Conservation (phyloP, 352 stramenopile species). For the Globisporangium echinulatum region DNA sequence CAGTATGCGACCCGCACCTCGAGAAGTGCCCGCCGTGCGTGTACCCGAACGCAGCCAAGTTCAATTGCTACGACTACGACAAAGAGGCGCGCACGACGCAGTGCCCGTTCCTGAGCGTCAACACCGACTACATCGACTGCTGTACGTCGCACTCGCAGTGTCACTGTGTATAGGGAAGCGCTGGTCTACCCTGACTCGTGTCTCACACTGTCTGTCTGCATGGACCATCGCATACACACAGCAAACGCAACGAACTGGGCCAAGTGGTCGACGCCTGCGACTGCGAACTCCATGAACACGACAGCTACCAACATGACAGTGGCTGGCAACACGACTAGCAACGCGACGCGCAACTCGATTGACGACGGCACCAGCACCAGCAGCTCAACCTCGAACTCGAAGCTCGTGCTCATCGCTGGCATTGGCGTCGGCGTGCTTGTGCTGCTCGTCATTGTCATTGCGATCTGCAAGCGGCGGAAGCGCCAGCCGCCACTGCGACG, state of each 20-base stretch:
- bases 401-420: constrained; percentile 39
- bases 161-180: neutral
- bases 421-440: constrained; percentile 50
- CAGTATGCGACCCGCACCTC: constrained; percentile 4
- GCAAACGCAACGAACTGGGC: constrained; percentile 15
- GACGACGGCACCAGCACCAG: neutral
- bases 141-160: constrained; percentile 28
- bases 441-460: constrained; percentile 38
- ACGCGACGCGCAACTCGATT: constrained; percentile 5
- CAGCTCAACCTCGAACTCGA: constrained; percentile 3
- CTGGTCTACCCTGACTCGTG: constrained; percentile 4
- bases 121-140: constrained; percentile 58
- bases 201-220: constrained; percentile 1
- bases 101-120: constrained; percentile 42
- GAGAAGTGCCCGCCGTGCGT: constrained; percentile 54
- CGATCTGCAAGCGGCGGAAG: constrained; percentile 41
- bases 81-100: constrained; percentile 29
- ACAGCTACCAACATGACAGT: constrained; percentile 8
- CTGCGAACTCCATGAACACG: constrained; percentile 3
- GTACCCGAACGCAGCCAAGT: constrained; percentile 40
- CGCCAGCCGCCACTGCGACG: constrained; percentile 7
- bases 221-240: constrained; percentile 5
- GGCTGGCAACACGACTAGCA: constrained; percentile 9
- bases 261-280: constrained; percentile 10
- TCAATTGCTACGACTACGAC: constrained; percentile 63